These are phyloP conservation scores for Rhododendron henanense DNA, from an alignment of 148 eudicot species.

Conservation along the genomic window DNA sequence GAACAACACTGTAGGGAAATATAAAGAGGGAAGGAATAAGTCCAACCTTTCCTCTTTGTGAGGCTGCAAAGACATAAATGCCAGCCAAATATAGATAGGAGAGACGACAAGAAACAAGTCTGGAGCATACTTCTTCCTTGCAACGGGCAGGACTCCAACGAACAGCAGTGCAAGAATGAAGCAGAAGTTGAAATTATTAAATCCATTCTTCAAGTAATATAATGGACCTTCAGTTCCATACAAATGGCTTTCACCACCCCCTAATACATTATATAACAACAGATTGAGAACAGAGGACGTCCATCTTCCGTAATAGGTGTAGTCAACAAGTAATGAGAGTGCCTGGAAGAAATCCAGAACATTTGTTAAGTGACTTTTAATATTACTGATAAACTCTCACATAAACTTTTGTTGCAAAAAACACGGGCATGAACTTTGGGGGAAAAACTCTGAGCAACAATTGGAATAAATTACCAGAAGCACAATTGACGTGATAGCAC, in stretches of 20 bases:
- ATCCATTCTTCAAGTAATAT: conserved; percentile 80
- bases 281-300: conserved; percentile 91
- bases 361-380: background rate
- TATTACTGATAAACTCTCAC: background rate
- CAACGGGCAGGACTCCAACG: conserved; percentile 54
- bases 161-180: conserved; percentile 86
- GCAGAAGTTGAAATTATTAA: conserved; percentile 89
- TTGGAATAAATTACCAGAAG: conserved; percentile 49
- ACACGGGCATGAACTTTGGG: background rate
- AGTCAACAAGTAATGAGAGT: conserved; percentile 70
- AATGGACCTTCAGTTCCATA: conserved; percentile 90
- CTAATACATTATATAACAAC: conserved; percentile 74
- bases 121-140: conserved; percentile 71
- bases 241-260: conserved; percentile 98
- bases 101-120: conserved; percentile 66
- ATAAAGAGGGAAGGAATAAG: conserved; percentile 8
- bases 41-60: conserved; percentile 98
- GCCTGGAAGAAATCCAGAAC: conserved; percentile 40
- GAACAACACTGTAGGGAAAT: background rate
- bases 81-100: conserved; percentile 91
- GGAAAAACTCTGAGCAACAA: background rate
- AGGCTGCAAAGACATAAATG: conserved; percentile 95
- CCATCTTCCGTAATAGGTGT: conserved; percentile 75
- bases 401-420: background rate
- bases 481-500: conserved; percentile 52